phyloP scores from a whole-genome alignment of 257 asterid genomes.

The Fraxinus excelsior region DNA sequence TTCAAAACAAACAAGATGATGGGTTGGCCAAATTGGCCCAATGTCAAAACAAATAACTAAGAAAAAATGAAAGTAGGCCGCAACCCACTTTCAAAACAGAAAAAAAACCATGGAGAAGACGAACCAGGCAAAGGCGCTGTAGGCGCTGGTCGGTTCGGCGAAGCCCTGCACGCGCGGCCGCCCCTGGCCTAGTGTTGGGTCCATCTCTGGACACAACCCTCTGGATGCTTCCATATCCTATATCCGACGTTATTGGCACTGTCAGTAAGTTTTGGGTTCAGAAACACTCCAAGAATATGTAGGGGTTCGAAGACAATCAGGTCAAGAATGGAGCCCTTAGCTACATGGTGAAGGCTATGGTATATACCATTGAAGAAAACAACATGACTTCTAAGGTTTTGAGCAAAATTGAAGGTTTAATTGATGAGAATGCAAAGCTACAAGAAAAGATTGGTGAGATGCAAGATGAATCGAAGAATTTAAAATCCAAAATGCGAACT shows the following conservation, averaged over 20 bases:
- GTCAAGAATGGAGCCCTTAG: not conserved
- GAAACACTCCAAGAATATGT: not conserved
- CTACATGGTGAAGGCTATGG: not conserved
- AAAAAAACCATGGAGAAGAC: too few relatives aligned
- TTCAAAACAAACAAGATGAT: too few relatives aligned
- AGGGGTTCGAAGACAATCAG: not conserved
- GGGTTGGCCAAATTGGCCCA: too few relatives aligned
- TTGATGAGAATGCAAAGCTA: not conserved
- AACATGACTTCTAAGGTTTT: not conserved
- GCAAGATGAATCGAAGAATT: not conserved
- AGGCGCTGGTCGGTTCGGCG: too few relatives aligned
- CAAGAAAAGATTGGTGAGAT: not conserved
- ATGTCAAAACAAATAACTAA: too few relatives aligned
- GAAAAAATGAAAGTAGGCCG: too few relatives aligned
- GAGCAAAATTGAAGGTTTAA: not conserved
- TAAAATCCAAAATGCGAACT: not conserved
- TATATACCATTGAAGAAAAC: not conserved
- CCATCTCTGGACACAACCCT: not conserved
- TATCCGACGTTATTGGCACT: not conserved
- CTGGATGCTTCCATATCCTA: not conserved
- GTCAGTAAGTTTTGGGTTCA: not conserved
- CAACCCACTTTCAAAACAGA: too few relatives aligned
- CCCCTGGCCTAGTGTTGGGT: too few relatives aligned
- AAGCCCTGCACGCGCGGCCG: too few relatives aligned
- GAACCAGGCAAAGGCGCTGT: too few relatives aligned